These are phyloP conservation scores for Solanum verrucosum DNA, from an alignment of 257 asterid species.

Conservation along the genomic window DNA sequence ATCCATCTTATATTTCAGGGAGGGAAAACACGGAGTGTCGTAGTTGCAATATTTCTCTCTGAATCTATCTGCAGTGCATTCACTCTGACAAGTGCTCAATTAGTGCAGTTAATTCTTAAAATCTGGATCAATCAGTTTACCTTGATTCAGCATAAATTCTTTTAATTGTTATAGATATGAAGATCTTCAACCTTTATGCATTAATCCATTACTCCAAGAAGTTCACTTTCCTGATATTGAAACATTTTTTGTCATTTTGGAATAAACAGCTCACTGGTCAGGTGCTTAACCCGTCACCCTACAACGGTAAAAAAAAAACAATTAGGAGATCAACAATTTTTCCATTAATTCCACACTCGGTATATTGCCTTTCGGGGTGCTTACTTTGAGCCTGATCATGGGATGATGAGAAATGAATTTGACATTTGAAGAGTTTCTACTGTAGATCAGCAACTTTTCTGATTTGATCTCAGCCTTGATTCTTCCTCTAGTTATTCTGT, in stretches of 20 bases:
- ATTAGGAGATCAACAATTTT: background rate
- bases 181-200: background rate
- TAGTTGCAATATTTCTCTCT: background rate
- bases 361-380: background rate
- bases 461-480: background rate
- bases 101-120: background rate
- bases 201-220: background rate
- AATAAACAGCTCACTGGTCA: background rate
- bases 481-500: background rate
- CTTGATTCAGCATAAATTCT: background rate
- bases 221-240: background rate
- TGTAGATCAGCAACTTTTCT: background rate
- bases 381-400: background rate
- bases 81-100: background rate
- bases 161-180: background rate
- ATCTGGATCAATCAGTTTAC: background rate
- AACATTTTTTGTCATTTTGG: background rate
- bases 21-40: background rate
- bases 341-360: background rate
- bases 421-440: background rate
- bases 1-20: background rate
- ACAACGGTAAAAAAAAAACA: background rate
- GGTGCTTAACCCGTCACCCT: background rate
- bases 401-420: background rate
- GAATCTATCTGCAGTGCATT: background rate